Evolutionary conservation across 352 stramenopile species (phyloP).

Genomic region (Pythium utonaiense): DNA sequence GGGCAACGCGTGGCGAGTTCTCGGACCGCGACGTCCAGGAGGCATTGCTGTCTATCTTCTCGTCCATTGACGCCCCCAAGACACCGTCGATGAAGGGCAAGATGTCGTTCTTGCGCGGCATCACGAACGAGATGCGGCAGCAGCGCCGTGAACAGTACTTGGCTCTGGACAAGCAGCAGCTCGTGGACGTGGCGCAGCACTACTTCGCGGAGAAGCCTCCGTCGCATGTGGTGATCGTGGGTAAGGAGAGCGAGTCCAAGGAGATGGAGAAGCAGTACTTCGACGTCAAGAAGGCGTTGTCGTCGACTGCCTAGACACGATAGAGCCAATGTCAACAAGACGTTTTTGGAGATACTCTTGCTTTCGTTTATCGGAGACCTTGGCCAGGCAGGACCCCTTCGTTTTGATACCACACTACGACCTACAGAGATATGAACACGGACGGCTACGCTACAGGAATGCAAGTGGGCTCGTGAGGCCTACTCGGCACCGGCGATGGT

Average conservation of each 20-base stretch:
- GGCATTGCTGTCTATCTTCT: conserved; percentile 76
- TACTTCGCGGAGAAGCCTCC: conserved; percentile 39
- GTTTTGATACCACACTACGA: too few relatives aligned
- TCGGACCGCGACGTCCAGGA: conserved; percentile 74
- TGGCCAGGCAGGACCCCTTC: too few relatives aligned
- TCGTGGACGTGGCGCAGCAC: conserved; percentile 53
- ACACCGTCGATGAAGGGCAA: conserved; percentile 72
- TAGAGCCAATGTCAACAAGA: neutral
- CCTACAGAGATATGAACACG: too few relatives aligned
- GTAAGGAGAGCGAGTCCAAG: conserved; percentile 39
- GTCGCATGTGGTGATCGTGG: conserved; percentile 53
- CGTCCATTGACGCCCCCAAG: conserved; percentile 70
- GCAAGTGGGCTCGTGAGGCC: neutral
- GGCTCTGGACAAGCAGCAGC: conserved; percentile 32
- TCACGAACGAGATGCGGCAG: conserved; percentile 84
- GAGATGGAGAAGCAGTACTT: conserved; percentile 23
- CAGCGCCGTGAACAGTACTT: conserved; percentile 66
- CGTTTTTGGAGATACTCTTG: neutral
- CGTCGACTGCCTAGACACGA: neutral
- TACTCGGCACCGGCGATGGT: conserved; percentile 63
- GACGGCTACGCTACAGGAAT: neutral
- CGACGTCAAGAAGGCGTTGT: conserved; percentile 17
- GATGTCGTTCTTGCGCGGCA: conserved; percentile 72
- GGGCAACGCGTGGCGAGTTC: conserved; percentile 51
- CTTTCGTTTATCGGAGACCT: too few relatives aligned